Conservation (phyloP, 2,329 filamentous ascomycete genomes). For the Aspergillus oerlinghausenensis region DNA sequence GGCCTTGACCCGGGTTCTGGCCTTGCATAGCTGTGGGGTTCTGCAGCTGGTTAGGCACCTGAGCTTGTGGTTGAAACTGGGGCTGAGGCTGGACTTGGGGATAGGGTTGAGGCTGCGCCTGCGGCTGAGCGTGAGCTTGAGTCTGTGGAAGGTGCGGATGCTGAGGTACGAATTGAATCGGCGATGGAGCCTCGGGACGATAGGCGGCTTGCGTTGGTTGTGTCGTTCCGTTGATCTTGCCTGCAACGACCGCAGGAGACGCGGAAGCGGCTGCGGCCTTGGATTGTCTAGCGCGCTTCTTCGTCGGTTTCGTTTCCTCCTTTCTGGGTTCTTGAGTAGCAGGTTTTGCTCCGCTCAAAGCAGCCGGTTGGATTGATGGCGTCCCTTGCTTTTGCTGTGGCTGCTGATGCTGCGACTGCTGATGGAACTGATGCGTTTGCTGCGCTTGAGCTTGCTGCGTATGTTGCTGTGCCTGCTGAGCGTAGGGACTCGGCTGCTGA, state of each 20-base stretch:
- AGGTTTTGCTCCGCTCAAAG: neutral
- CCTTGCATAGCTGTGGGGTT: neutral
- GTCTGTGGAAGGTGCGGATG: neutral
- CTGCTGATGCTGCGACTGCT: constrained; percentile 4
- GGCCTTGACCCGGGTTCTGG: neutral
- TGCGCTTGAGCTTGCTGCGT: neutral
- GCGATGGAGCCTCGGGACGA: neutral
- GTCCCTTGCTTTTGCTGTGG: constrained; percentile 3
- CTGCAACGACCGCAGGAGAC: neutral
- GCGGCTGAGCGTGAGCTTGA: neutral
- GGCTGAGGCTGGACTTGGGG: neutral
- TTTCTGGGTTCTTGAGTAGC: constrained; percentile 1
- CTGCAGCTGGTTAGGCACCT: neutral
- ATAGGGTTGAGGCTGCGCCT: neutral
- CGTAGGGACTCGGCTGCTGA: neutral
- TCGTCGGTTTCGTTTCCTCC: neutral
- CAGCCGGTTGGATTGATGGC: neutral
- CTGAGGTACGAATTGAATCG: neutral
- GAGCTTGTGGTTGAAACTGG: neutral
- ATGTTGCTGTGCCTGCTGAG: neutral
- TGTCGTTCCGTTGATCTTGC: neutral
- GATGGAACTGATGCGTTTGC: constrained; percentile 14
- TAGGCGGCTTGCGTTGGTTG: neutral
- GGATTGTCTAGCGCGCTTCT: neutral
- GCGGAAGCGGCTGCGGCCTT: neutral